Conservation (phyloP, 805 yeast species). For the Cyberlindnera subsufficiens region DNA sequence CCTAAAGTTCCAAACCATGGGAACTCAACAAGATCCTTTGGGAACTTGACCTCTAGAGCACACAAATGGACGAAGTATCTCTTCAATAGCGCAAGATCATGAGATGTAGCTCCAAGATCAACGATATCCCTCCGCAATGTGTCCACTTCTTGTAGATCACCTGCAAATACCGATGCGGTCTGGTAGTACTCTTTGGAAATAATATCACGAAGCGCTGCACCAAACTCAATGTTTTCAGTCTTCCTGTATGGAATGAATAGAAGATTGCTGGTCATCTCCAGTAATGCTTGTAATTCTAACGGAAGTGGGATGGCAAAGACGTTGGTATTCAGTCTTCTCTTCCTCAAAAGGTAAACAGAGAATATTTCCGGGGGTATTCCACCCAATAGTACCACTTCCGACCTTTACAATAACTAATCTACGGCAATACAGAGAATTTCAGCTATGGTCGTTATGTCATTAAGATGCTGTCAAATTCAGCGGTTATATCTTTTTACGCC, state of each 20-base stretch:
- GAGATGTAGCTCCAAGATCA: conserved; percentile 29
- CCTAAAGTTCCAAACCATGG: conserved; percentile 73
- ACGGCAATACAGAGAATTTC: too few species aligned
- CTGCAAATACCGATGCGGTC: conserved; percentile 33
- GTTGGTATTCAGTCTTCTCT: too few species aligned
- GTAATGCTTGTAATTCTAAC: neutral
- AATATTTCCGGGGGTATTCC: neutral
- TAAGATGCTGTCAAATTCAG: too few species aligned
- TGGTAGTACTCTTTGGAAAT: conserved; percentile 45
- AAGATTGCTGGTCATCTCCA: conserved; percentile 30
- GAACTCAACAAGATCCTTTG: conserved; percentile 53
- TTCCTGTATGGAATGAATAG: conserved; percentile 46
- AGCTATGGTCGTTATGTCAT: too few species aligned
- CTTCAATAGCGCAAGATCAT: conserved; percentile 31
- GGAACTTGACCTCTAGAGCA: conserved; percentile 50
- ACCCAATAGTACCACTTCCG: neutral
- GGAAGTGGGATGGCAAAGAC: neutral
- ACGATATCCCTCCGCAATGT: conserved; percentile 37
- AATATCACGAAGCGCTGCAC: conserved; percentile 31
- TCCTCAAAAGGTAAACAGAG: conserved; percentile 5
- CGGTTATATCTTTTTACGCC: neutral
- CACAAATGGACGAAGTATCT: conserved; percentile 43
- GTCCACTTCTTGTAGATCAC: conserved; percentile 38
- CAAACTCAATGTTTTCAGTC: conserved; percentile 37
- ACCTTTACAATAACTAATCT: neutral